Conservation (phyloP, 305 asterid genomes). For the Fraxinus paxiana region DNA sequence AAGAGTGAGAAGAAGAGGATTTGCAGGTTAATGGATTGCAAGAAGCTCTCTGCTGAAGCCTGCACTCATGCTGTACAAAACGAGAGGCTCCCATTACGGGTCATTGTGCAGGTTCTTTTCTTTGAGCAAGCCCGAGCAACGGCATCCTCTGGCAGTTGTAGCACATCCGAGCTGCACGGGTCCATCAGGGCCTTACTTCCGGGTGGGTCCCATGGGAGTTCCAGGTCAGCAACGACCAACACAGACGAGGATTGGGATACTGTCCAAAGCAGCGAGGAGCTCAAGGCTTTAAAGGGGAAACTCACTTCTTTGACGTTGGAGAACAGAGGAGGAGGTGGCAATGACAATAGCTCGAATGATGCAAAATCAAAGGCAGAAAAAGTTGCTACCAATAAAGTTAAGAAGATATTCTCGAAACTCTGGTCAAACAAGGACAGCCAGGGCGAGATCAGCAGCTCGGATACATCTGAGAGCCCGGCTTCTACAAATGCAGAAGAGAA, state of each 20-base stretch:
- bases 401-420: slow-evolving; percentile 52
- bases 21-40: slow-evolving; percentile 71
- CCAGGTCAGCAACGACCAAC: slow-evolving; percentile 65
- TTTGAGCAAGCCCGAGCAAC: slow-evolving; percentile 60
- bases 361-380: slow-evolving; percentile 38
- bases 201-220: slow-evolving; percentile 59
- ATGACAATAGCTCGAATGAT: slow-evolving; percentile 23
- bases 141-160: slow-evolving; percentile 37
- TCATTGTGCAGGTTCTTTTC: slow-evolving; percentile 74
- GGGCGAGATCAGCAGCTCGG: slow-evolving; percentile 72
- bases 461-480: slow-evolving; percentile 69
- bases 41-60: slow-evolving; percentile 70
- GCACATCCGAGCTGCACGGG: slow-evolving; percentile 44
- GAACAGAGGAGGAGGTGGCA: slow-evolving; percentile 24
- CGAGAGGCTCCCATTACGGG: slow-evolving; percentile 68
- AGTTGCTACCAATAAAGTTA: slow-evolving; percentile 40
- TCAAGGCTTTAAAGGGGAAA: slow-evolving; percentile 54
- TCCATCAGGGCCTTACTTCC: slow-evolving; percentile 45
- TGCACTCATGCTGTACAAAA: slow-evolving; percentile 74
- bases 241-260: slow-evolving; percentile 72
- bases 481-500: slow-evolving; percentile 68
- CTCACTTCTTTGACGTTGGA: slow-evolving; percentile 44
- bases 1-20: slow-evolving; percentile 69
- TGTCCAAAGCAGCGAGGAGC: slow-evolving; percentile 46
- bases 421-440: slow-evolving; percentile 65